Percentiles rank a stretch among this genome's conserved stretches.
These are phyloP conservation scores for Aspergillus ibericus DNA, from an alignment of 2,329 filamentous ascomycete species.

Conservation along the genomic window DNA sequence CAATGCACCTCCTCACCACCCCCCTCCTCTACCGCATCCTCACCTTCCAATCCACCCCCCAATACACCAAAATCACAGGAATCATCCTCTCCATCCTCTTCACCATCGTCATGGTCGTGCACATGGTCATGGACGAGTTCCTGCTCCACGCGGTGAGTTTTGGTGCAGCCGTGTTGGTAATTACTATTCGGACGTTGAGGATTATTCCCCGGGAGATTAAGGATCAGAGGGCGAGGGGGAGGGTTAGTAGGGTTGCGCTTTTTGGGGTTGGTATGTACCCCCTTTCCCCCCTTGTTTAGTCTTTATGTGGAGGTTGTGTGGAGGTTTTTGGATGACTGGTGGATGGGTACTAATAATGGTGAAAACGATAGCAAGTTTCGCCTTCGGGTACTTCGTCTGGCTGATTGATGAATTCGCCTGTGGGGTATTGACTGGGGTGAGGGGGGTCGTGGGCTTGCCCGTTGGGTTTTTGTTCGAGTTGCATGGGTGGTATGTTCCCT, in stretches of 20 bases:
- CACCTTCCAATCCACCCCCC: slow-evolving; percentile 30
- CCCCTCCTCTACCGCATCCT: slow-evolving; percentile 46
- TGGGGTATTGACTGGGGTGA: slow-evolving; percentile 24
- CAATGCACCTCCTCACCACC: slow-evolving; percentile 46
- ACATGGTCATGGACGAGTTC: slow-evolving; percentile 48
- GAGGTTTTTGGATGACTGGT: no score
- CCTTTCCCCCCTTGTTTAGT: no score
- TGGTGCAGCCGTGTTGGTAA: slow-evolving; percentile 36
- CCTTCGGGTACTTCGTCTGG: slow-evolving; percentile 43
- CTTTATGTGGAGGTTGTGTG: no score
- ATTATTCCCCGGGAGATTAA: slow-evolving; percentile 37
- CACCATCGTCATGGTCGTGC: slow-evolving; percentile 41
- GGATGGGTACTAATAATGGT: no score
- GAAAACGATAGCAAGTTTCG: slow-evolving; percentile 32
- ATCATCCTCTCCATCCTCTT: slow-evolving; percentile 21
- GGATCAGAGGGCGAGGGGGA: slow-evolving; percentile 24
- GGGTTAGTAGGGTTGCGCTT: slow-evolving; percentile 18
- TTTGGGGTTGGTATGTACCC: slow-evolving; percentile 27
- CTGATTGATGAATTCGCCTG: slow-evolving; percentile 42
- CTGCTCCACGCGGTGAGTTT: slow-evolving; percentile 42
- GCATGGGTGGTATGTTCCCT: slow-evolving; percentile 42
- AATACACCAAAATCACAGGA: slow-evolving; percentile 26
- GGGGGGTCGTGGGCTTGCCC: slow-evolving; percentile 36
- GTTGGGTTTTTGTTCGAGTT: slow-evolving; percentile 43
- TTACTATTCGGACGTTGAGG: slow-evolving; percentile 30